These are phyloP conservation scores for Camellia japonica DNA, from an alignment of 148 eudicot genomes.

Conservation along the genomic window DNA sequence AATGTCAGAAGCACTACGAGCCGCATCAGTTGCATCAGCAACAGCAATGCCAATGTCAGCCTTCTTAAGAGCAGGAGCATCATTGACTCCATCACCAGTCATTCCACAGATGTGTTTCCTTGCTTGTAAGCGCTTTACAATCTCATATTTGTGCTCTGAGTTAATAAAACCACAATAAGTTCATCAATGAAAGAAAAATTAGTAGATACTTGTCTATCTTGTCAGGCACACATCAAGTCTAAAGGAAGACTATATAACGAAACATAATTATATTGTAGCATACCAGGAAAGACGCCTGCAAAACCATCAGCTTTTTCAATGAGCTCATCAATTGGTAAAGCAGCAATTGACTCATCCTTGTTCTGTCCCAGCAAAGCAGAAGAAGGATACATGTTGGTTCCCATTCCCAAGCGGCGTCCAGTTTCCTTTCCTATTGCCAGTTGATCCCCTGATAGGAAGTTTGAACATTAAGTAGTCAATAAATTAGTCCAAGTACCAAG, in stretches of 20 bases:
- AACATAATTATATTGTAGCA: constrained; percentile 12
- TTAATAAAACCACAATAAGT: constrained; percentile 16
- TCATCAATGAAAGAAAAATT: constrained; percentile 1
- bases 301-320: constrained; percentile 99
- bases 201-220: background rate
- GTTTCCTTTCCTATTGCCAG: constrained; percentile 98
- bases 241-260: background rate
- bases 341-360: constrained; percentile 89
- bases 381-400: constrained; percentile 99
- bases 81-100: constrained; percentile 99
- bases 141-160: constrained; percentile 95
- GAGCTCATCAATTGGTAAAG: constrained; percentile 90
- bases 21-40: constrained; percentile 99
- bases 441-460: constrained; percentile 70
- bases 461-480: constrained; percentile 15
- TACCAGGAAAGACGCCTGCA: constrained; percentile 99
- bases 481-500: background rate
- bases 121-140: constrained; percentile 96
- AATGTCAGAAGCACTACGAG: constrained; percentile 98
- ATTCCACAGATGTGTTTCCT: constrained; percentile 98
- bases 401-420: constrained; percentile 98
- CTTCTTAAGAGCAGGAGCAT: constrained; percentile 97
- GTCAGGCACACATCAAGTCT: background rate
- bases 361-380: constrained; percentile 93
- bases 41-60: constrained; percentile 99